Evolutionary conservation across 768 basidiomycete genomes (phyloP), one percentile per base, ranked within the genome.

Genomic region (Terana coerulea): DNA sequence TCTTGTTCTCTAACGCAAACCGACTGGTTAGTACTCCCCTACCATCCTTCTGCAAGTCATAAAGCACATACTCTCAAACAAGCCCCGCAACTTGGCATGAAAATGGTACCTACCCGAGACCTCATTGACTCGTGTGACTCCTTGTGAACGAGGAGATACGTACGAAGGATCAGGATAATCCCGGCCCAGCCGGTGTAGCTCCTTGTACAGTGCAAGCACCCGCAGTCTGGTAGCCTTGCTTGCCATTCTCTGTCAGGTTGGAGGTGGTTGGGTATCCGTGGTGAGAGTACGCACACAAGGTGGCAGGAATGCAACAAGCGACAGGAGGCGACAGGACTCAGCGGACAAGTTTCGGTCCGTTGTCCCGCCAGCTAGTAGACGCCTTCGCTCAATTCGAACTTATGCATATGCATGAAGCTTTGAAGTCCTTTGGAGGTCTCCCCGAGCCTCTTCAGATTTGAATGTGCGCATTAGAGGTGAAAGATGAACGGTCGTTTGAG

Each of bases 121-220:
- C 14, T 14, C 19, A 44, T 21, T 41, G n/a, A 31, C 30, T 35
- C 37, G 35, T 46, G 41, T 22, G 44, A 54, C 33, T 47, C 42
- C 36, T 29, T 29, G 24, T 8, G n/a, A 46, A 8, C 36, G 47
- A 43, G 29, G 24, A 4, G n/a, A 21, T 40, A 77, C 82, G 66
- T 61, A 91, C 90, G 79, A 77, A 40, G 88, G 82, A 63, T 93
- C 90, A 30, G 86, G 86, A 57, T 91, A 91, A 41, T 92, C 88
- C 52, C 85, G 76, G 3, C 90, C 89, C 1, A 93, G 77, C 50
- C 87, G 75, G 57, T 86, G 83, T 7, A 93, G 76, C 62, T 91
- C 88, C 62, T 91, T 93, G 73, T 92, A 93, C 26, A 92, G 69
- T 0, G 81, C 75, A 6, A 91, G 69, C 1, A 81, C 87, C 30